phyloP scores from a whole-genome alignment of 495 filamentous ascomycete species.

The Aspergillus nidulans region DNA sequence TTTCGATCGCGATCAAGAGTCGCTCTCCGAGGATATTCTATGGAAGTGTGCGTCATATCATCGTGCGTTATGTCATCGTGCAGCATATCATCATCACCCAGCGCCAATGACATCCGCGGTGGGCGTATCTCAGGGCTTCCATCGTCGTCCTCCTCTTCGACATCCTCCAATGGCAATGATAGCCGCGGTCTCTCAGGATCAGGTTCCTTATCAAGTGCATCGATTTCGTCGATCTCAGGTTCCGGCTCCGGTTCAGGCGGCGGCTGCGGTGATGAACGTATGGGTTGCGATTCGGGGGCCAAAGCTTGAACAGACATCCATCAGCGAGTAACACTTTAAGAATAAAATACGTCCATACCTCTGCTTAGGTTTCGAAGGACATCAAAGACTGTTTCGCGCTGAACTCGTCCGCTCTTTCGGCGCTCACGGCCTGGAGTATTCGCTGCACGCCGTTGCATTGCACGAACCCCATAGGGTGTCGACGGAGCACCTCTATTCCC shows the following conservation, averaged over 20 bases:
- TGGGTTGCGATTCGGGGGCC: conserved; percentile 52
- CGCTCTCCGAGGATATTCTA: conserved; percentile 65
- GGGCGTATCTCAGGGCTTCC: conserved; percentile 49
- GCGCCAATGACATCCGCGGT: conserved; percentile 54
- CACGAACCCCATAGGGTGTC: conserved; percentile 70
- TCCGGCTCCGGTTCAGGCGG: conserved; percentile 14
- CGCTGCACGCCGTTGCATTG: conserved; percentile 70
- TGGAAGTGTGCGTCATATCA: conserved; percentile 61
- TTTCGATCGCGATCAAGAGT: conserved; percentile 45
- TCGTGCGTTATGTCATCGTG: conserved; percentile 59
- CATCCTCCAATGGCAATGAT: conserved; percentile 63
- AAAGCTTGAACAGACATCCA: conserved; percentile 35
- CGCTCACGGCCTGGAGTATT: conserved; percentile 67
- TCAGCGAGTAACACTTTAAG: not conserved
- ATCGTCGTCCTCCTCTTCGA: conserved; percentile 50
- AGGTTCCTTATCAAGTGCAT: conserved; percentile 61
- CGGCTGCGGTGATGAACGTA: conserved; percentile 55
- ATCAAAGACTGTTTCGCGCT: conserved; percentile 74
- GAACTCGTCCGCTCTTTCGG: conserved; percentile 59
- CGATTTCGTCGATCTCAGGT: conserved; percentile 38
- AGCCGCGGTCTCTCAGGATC: conserved; percentile 60
- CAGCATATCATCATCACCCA: conserved; percentile 62
- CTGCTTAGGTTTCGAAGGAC: conserved; percentile 62
- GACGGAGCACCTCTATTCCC: conserved; percentile 43
- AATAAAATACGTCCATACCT: conserved; percentile 26